Evolutionary conservation across 2,329 filamentous ascomycete genomes (phyloP).

Genomic region (Dactylellina haptotyla): DNA sequence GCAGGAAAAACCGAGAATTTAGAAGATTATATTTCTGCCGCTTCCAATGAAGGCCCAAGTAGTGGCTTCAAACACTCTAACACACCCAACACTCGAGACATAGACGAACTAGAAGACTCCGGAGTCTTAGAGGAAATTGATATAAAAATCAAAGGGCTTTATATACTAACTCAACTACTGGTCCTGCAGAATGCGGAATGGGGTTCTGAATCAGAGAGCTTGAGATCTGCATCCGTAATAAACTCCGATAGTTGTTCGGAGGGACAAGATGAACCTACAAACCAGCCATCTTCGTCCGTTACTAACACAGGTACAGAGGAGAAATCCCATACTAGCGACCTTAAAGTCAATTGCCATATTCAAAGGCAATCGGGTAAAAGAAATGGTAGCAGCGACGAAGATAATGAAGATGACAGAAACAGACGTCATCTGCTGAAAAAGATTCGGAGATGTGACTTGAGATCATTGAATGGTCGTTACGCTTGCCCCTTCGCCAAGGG

Average conservation of each 20-base stretch:
- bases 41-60: too few species aligned
- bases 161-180: neutral
- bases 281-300: too few species aligned
- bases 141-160: neutral
- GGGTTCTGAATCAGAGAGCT: too few species aligned
- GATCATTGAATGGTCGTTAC: neutral
- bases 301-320: too few species aligned
- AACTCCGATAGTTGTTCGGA: too few species aligned
- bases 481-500: slow-evolving; percentile 28
- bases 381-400: neutral
- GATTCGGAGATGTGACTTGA: neutral
- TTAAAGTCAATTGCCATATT: too few species aligned
- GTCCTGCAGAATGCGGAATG: neutral
- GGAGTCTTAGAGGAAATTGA: neutral
- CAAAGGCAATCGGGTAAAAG: neutral
- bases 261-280: too few species aligned
- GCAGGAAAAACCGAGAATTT: too few species aligned
- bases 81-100: neutral
- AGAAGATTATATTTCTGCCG: too few species aligned
- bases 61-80: neutral
- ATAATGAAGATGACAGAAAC: neutral
- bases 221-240: too few species aligned
- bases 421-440: neutral
- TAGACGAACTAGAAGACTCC: neutral
- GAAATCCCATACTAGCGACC: too few species aligned